A percentile compares a stretch with the other conserved stretches of the same genome.
These are phyloP conservation scores for Coprinopsis sp. DNA, from an alignment of 768 basidiomycete genomes.

Conservation along the genomic window DNA sequence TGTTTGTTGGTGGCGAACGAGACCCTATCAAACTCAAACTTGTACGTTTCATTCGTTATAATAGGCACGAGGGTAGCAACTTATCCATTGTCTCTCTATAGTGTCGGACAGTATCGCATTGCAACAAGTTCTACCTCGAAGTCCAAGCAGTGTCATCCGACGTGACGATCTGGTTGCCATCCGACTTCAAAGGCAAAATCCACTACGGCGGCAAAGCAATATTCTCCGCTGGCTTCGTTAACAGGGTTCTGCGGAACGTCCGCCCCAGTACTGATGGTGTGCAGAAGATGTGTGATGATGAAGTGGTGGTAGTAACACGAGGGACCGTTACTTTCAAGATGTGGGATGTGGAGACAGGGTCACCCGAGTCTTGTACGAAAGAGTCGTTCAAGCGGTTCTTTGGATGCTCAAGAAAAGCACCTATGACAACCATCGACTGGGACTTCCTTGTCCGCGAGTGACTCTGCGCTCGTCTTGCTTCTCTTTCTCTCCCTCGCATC, in stretches of 20 bases:
- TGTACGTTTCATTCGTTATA: slow-evolving; percentile 40
- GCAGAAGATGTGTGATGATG: slow-evolving; percentile 44
- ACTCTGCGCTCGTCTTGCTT: slow-evolving; percentile 14
- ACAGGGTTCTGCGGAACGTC: slow-evolving; percentile 56
- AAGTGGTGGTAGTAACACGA: slow-evolving; percentile 56
- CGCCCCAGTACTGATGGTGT: slow-evolving; percentile 42
- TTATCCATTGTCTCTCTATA: slow-evolving; percentile 20
- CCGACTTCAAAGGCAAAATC: slow-evolving; percentile 72
- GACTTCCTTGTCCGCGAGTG: slow-evolving; percentile 75
- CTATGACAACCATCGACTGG: slow-evolving; percentile 64
- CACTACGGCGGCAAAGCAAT: slow-evolving; percentile 45
- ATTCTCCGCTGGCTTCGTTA: slow-evolving; percentile 71
- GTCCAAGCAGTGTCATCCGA: slow-evolving; percentile 62
- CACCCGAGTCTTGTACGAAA: slow-evolving; percentile 57
- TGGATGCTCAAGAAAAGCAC: slow-evolving; percentile 49
- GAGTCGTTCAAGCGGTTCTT: slow-evolving; percentile 65
- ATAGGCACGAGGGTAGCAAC: background rate
- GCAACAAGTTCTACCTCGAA: slow-evolving; percentile 60
- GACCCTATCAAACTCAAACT: slow-evolving; percentile 66
- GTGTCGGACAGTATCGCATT: slow-evolving; percentile 54
- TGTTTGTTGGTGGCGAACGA: slow-evolving; percentile 53
- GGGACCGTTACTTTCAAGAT: slow-evolving; percentile 67
- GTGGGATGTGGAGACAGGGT: slow-evolving; percentile 70
- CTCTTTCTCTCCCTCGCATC: slow-evolving; percentile 4
- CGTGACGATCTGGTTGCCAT: slow-evolving; percentile 73